Percentiles rank a stretch among this genome's conserved stretches.
Evolutionary conservation across 352 stramenopile genomes (phyloP).

Genomic region (Phytophthora citricola): DNA sequence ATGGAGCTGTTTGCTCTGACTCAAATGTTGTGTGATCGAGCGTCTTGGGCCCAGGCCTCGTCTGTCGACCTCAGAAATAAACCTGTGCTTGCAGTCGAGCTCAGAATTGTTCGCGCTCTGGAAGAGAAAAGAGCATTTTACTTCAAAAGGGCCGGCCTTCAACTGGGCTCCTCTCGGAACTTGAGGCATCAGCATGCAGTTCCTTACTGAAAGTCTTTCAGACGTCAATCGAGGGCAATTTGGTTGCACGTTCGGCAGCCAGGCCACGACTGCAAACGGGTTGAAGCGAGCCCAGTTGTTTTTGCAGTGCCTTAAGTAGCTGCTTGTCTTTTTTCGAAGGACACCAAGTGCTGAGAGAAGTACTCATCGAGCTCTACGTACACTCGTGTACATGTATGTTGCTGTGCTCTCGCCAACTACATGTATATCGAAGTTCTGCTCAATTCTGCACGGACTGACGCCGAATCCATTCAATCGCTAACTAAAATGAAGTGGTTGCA

Average conservation of each 20-base stretch:
- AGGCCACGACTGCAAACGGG: background rate
- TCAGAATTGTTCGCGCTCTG: background rate
- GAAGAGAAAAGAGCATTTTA: background rate
- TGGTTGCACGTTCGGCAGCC: background rate
- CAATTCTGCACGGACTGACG: no score
- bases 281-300: background rate
- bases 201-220: background rate
- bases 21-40: conserved; percentile 7
- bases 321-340: no score
- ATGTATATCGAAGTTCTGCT: no score
- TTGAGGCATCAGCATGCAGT: background rate
- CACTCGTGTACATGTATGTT: no score
- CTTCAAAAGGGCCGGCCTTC: conserved; percentile 3
- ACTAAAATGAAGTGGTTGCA: no score
- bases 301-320: background rate
- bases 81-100: background rate
- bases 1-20: background rate
- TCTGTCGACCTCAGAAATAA: background rate
- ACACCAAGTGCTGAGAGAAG: no score
- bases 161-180: background rate
- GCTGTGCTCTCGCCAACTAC: no score
- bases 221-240: background rate
- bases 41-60: background rate
- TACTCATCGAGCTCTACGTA: no score
- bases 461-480: no score